These are phyloP conservation scores for Schizonepeta tenuifolia DNA, from an alignment of 257 asterid species.

Conservation along the genomic window DNA sequence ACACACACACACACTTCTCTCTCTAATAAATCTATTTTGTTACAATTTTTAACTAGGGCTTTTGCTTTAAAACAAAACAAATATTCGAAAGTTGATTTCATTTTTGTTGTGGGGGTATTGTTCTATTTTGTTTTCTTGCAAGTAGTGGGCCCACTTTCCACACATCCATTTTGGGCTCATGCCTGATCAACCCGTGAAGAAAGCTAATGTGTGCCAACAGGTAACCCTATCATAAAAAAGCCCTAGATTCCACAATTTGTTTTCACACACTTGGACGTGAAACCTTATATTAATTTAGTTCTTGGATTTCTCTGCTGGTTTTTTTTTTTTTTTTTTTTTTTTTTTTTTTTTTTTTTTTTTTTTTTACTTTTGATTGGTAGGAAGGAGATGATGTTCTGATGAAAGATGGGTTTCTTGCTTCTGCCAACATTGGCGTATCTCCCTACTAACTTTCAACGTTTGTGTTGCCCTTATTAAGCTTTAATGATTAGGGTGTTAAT, in stretches of 20 bases:
- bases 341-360: too few relatives aligned
- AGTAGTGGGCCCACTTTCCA: constrained; percentile 92
- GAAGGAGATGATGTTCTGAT: constrained; percentile 80
- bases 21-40: neutral
- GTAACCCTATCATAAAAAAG: constrained; percentile 45
- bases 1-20: too few relatives aligned
- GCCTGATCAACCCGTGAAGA: constrained; percentile 99
- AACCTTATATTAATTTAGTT: neutral
- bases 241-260: constrained; percentile 37
- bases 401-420: constrained; percentile 88
- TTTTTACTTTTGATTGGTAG: constrained; percentile 30
- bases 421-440: constrained; percentile 74
- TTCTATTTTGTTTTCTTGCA: constrained; percentile 2
- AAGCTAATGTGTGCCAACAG: constrained; percentile 89
- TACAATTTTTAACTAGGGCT: constrained; percentile 26
- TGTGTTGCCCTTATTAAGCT: constrained; percentile 1
- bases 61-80: neutral
- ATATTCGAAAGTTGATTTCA: neutral
- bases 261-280: neutral
- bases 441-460: constrained; percentile 54
- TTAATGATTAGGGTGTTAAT: constrained; percentile 36
- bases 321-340: neutral
- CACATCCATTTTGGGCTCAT: constrained; percentile 98
- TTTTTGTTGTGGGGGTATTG: neutral
- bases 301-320: neutral